phyloP scores from a whole-genome alignment of 345 rosid genomes.

The Geranium rotundifolium region DNA sequence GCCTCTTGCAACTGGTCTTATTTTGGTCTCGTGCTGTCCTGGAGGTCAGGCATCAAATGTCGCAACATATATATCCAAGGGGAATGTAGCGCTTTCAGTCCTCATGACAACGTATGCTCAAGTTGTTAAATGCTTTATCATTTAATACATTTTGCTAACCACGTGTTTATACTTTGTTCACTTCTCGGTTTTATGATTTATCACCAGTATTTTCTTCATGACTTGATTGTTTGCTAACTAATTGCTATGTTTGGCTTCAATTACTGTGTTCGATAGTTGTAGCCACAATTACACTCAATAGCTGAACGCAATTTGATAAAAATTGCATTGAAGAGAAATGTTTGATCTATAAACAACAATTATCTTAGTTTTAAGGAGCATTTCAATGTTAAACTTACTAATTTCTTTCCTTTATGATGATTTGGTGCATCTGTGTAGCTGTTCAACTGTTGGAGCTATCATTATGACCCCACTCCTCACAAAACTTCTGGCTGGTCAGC shows the following conservation, averaged over 20 bases:
- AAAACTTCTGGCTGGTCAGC: constrained; percentile 98
- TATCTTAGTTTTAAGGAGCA: neutral
- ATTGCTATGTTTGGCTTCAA: neutral
- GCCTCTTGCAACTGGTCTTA: constrained; percentile 94
- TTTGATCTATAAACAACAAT: neutral
- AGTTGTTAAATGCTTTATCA: neutral
- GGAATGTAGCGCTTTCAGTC: constrained; percentile 93
- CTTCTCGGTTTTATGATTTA: neutral
- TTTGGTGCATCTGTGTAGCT: constrained; percentile 29
- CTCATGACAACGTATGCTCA: constrained; percentile 89
- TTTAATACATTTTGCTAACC: neutral
- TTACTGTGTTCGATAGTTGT: neutral
- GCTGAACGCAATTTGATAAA: too few relatives aligned
- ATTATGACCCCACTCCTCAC: constrained; percentile 97
- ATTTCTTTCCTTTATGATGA: neutral
- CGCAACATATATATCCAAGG: constrained; percentile 91
- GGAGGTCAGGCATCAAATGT: constrained; percentile 98
- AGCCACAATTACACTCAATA: neutral
- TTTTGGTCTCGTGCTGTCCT: constrained; percentile 94
- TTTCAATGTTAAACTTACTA: neutral
- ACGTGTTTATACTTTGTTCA: neutral
- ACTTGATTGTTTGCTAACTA: too few relatives aligned
- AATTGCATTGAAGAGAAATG: too few relatives aligned
- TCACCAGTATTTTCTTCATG: neutral
- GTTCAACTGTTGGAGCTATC: constrained; percentile 96